phyloP scores from a whole-genome alignment of 139 green algal genomes.

The Ulvella scutata region DNA sequence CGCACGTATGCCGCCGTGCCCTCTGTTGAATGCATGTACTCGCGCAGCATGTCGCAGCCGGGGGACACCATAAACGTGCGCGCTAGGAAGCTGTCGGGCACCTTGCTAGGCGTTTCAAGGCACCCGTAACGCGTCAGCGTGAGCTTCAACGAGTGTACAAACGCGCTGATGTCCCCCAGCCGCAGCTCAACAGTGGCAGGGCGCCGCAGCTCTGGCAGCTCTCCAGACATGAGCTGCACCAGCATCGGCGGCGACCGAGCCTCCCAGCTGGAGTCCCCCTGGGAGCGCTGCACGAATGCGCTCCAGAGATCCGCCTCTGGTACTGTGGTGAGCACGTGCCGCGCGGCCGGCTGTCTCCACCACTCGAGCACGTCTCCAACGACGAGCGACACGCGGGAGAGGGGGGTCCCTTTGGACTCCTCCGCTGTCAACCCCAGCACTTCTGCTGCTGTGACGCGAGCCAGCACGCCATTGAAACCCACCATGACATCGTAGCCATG shows the following conservation, averaged over 20 bases:
- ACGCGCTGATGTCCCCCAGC: neutral
- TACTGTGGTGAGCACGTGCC: neutral
- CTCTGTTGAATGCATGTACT: neutral
- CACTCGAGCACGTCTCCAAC: neutral
- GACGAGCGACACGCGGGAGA: neutral
- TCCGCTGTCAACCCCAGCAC: neutral
- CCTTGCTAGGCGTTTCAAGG: neutral
- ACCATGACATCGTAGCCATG: neutral
- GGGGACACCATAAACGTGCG: neutral
- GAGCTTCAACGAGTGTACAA: neutral
- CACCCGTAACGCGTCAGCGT: neutral
- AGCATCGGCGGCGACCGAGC: neutral
- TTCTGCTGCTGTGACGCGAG: neutral
- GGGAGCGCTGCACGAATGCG: neutral
- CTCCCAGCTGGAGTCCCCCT: slow-evolving; percentile 1
- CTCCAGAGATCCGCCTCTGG: neutral
- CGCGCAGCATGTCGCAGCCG: neutral
- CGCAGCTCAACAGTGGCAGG: neutral
- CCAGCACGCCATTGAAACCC: neutral
- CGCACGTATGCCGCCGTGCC: neutral
- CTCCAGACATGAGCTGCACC: neutral
- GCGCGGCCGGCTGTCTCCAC: neutral
- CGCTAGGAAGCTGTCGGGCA: neutral
- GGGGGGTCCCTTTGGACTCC: neutral
- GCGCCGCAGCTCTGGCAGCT: neutral